Conservation (phyloP, 2,329 filamentous ascomycete genomes). For the Nemania abortiva region DNA sequence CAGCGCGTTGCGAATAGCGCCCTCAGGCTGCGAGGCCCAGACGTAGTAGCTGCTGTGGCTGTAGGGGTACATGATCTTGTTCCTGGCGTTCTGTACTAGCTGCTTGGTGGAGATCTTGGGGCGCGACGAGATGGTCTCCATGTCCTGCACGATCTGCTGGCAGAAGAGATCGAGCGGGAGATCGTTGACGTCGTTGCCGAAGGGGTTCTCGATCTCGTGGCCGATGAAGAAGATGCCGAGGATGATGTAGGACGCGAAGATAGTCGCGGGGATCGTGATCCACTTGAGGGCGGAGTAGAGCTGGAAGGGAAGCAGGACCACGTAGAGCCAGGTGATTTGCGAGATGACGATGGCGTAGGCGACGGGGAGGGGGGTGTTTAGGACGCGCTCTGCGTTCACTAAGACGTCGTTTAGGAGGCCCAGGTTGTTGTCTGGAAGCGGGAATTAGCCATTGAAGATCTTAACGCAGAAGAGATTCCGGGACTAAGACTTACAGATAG, state of each 20-base stretch:
- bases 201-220: conserved; percentile 86
- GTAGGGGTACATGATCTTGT: conserved; percentile 65
- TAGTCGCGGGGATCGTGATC: conserved; percentile 82
- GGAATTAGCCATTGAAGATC: conserved; percentile 9
- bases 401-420: conserved; percentile 77
- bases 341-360: conserved; percentile 87
- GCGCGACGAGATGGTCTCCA: conserved; percentile 77
- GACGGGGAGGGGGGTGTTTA: conserved; percentile 84
- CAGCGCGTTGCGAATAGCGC: conserved; percentile 46
- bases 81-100: conserved; percentile 61
- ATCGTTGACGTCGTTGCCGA: conserved; percentile 86
- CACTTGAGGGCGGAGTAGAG: conserved; percentile 73
- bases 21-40: conserved; percentile 50
- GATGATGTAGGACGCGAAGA: conserved; percentile 83
- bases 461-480: conserved; percentile 31
- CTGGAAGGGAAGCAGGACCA: conserved; percentile 85
- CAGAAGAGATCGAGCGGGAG: conserved; percentile 82
- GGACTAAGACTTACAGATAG: conserved; percentile 56
- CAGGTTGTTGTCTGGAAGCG: conserved; percentile 65
- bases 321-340: conserved; percentile 89
- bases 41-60: conserved; percentile 47
- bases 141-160: conserved; percentile 77
- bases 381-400: conserved; percentile 79
- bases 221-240: conserved; percentile 80
- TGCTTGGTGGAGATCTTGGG: conserved; percentile 63